These are phyloP conservation scores for Monilinia fructigena DNA, from an alignment of 2,329 filamentous ascomycete genomes.

Conservation along the genomic window DNA sequence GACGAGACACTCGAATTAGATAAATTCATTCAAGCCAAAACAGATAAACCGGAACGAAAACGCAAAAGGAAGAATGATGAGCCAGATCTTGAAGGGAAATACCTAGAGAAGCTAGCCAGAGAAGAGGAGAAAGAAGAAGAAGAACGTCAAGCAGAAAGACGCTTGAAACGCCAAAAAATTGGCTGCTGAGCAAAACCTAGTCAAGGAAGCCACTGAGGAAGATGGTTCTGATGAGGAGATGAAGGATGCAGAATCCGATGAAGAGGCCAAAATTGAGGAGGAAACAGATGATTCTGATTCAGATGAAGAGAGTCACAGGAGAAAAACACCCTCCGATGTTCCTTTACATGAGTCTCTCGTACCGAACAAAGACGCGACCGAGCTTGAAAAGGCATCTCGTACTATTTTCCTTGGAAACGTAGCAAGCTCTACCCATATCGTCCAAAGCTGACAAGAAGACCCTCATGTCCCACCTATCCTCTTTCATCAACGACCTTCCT, in stretches of 20 bases:
- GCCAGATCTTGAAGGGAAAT: constrained; percentile 67
- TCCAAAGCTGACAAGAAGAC: constrained; percentile 79
- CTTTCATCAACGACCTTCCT: constrained; percentile 61
- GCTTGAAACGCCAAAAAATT: constrained; percentile 54
- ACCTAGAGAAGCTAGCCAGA: constrained; percentile 63
- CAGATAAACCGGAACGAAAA: constrained; percentile 48
- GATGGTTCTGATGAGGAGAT: constrained; percentile 34
- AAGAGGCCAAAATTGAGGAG: constrained; percentile 34
- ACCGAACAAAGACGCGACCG: constrained; percentile 54
- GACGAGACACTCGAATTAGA: constrained; percentile 39
- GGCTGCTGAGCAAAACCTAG: constrained; percentile 42
- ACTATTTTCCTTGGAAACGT: constrained; percentile 95
- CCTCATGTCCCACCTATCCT: constrained; percentile 73
- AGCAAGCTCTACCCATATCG: constrained; percentile 75
- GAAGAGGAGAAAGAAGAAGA: constrained; percentile 57
- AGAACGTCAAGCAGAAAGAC: constrained; percentile 44
- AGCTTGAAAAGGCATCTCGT: constrained; percentile 80
- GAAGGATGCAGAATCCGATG: constrained; percentile 32
- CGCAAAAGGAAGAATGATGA: constrained; percentile 64
- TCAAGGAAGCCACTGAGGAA: constrained; percentile 38
- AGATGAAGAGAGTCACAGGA: constrained; percentile 34
- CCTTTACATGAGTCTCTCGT: constrained; percentile 55
- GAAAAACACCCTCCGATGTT: constrained; percentile 45
- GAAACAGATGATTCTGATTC: constrained; percentile 33
- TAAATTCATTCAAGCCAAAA: constrained; percentile 48